Base-by-base conservation (phyloP, 164 flowering plant species). In the Magnolia officinalis region DNA sequence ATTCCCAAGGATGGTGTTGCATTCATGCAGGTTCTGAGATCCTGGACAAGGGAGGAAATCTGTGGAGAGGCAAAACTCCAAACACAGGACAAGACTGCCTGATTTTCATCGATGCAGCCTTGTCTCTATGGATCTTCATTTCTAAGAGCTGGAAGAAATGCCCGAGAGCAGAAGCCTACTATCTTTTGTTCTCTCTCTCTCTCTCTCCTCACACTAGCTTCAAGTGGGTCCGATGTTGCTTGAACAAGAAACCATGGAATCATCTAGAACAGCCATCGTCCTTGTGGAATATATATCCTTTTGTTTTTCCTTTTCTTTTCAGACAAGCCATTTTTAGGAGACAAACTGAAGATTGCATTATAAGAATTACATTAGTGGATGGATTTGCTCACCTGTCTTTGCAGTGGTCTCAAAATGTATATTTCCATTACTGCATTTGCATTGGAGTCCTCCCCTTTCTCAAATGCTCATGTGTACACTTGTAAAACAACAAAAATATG, bases 191-290 rank as follows among this genome's bases (percentile, higher is more conserved):
- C 65, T 8, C 3, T 21, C 63, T 58, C 65, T n/a, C n/a, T 8
- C 2, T 21, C 63, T 31, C 31, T 16, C 51, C 6, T 6, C 51
- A 2, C 45, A 31, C 13, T 23, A 21, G 10, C 8, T 73, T 50
- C 67, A 61, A 73, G 75, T 73, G 67, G 61, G 75, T 73, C 66
- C 67, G 0, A 9, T 14, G 73, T 10, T 71, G 49, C 49, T 58
- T 73, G 67, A 61, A 26, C 21, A 10, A 31, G 18, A 26, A 31
- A 65, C 20, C 71, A 45, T 31, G 71, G 50, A 13, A 68, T 68
- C 71, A 68, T 68, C 71, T 68, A 13, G 6, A 13, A 16, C 71
- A 68, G 26, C 71, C 71, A 29, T 68, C n/a, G 50, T 31, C 71
- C 29, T 37, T 29, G 51, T 37, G 31, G 45, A 31, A 14, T 26